These are phyloP conservation scores for Candida sp. DNA, from an alignment of 1,139 yeast species.

Conservation along the genomic window DNA sequence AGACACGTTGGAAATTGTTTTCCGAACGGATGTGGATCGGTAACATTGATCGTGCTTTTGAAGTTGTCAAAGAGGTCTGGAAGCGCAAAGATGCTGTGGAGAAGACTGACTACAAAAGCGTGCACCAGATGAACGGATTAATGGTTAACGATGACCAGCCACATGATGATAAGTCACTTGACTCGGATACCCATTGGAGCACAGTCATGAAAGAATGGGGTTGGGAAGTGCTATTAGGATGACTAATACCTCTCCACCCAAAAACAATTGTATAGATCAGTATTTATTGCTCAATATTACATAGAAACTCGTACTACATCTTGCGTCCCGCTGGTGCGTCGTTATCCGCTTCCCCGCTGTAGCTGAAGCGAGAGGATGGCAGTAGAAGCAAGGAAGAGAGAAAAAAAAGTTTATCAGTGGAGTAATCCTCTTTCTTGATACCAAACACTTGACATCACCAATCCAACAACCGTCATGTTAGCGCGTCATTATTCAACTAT, in stretches of 20 bases:
- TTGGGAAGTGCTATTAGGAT: constrained; percentile 65
- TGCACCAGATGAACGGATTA: constrained; percentile 42
- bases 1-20: constrained; percentile 59
- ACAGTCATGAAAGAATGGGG: constrained; percentile 76
- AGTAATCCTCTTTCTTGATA: background rate
- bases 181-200: constrained; percentile 68
- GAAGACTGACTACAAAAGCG: constrained; percentile 23
- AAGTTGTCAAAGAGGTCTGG: constrained; percentile 77
- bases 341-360: too few species aligned
- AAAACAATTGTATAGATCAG: background rate
- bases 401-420: background rate
- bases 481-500: background rate
- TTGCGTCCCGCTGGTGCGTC: too few species aligned
- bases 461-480: background rate
- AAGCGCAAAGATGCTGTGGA: constrained; percentile 52
- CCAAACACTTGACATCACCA: too few species aligned
- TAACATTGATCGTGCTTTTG: constrained; percentile 65
- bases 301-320: background rate
- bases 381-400: background rate
- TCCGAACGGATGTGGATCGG: constrained; percentile 64
- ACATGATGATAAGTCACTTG: constrained; percentile 21
- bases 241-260: background rate
- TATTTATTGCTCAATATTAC: background rate
- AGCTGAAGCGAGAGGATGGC: background rate
- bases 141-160: constrained; percentile 31